phyloP scores from a whole-genome alignment of 148 eudicot species.

The Mesembryanthemum crystallinum region DNA sequence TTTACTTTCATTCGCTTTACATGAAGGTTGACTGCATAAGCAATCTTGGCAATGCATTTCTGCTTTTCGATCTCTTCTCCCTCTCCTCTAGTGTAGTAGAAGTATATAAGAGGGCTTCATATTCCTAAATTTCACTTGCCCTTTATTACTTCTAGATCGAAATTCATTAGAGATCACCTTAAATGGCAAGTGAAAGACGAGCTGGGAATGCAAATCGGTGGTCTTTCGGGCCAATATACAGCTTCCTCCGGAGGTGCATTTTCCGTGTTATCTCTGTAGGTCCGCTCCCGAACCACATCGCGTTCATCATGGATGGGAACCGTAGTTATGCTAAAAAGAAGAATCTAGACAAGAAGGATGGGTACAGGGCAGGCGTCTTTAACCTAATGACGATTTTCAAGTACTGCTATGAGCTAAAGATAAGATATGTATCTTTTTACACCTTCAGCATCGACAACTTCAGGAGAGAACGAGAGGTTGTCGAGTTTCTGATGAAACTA shows the following conservation, averaged over 20 bases:
- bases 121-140: too few species aligned
- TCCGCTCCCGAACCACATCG: constrained; percentile 40
- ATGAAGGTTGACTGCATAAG: too few species aligned
- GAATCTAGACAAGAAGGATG: constrained; percentile 28
- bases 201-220: not conserved
- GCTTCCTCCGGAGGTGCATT: constrained; percentile 10
- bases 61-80: too few species aligned
- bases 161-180: too few species aligned
- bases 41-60: too few species aligned
- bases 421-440: constrained; percentile 35
- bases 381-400: constrained; percentile 34
- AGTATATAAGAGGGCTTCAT: too few species aligned
- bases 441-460: constrained; percentile 47
- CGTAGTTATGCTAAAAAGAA: constrained; percentile 43
- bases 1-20: too few species aligned
- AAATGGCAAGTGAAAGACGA: not conserved
- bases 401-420: constrained; percentile 40
- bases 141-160: too few species aligned
- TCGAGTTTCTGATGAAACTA: constrained; percentile 36
- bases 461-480: constrained; percentile 36
- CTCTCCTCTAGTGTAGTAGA: too few species aligned
- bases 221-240: not conserved
- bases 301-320: constrained; percentile 54
- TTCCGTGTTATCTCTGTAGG: constrained; percentile 32
- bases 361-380: constrained; percentile 35